phyloP scores from a whole-genome alignment of 192 early-diverging fungal genomes.

The Piromyces sp. region DNA sequence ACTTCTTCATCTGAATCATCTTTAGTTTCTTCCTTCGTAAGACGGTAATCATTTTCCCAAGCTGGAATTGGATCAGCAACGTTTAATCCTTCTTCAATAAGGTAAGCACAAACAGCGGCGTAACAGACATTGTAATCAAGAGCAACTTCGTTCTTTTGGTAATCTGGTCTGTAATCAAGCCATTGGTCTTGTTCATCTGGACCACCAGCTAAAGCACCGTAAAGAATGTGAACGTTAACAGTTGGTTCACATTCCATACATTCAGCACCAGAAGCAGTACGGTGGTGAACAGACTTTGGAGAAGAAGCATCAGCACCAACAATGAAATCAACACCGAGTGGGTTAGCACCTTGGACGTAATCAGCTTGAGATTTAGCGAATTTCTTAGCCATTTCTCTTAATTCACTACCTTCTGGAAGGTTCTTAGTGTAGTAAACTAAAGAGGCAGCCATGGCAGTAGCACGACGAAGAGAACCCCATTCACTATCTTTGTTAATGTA shows the following conservation, averaged over 20 bases:
- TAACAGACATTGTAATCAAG: background rate
- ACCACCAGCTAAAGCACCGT: slow-evolving; percentile 39
- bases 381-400: background rate
- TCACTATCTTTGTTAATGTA: slow-evolving; percentile 1
- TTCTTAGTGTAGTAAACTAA: background rate
- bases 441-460: background rate
- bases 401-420: background rate
- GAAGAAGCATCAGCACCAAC: slow-evolving; percentile 37
- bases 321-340: slow-evolving; percentile 28
- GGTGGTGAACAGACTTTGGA: slow-evolving; percentile 34
- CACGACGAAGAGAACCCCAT: slow-evolving; percentile 6
- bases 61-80: background rate
- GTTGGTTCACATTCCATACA: slow-evolving; percentile 16
- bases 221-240: slow-evolving; percentile 15
- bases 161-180: slow-evolving; percentile 21
- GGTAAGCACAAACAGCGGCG: background rate
- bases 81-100: background rate
- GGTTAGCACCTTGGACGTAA: slow-evolving; percentile 34
- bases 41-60: background rate
- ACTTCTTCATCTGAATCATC: no score
- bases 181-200: slow-evolving; percentile 30
- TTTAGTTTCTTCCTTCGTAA: background rate
- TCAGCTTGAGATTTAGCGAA: slow-evolving; percentile 17
- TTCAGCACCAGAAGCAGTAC: slow-evolving; percentile 21
- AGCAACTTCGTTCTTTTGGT: slow-evolving; percentile 16